A percentile compares a stretch with the other conserved stretches of the same genome.
Conservation (phyloP, 1,139 yeast genomes). For the Debaryomycetaceae sp. region DNA sequence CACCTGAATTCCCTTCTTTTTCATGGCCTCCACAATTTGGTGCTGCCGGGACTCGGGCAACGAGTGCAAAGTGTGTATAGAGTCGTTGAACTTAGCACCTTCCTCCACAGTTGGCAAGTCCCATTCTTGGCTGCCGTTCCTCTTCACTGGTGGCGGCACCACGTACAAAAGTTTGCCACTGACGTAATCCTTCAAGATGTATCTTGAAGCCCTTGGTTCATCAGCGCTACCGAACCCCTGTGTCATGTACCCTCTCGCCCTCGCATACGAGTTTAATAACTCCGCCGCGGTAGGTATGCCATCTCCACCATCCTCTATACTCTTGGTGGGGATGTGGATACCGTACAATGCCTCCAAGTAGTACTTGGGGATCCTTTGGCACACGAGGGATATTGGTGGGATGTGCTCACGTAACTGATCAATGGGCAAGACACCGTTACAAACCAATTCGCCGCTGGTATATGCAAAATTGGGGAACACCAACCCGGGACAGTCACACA, state of each 20-base stretch:
- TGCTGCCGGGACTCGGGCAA: conserved; percentile 70
- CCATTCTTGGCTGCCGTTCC: conserved; percentile 27
- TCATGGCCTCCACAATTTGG: conserved; percentile 63
- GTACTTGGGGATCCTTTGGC: conserved; percentile 84
- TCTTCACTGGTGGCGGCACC: conserved; percentile 76
- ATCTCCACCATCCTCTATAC: conserved; percentile 81
- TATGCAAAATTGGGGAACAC: conserved; percentile 98
- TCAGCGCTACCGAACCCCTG: conserved; percentile 98
- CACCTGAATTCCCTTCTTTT: conserved; percentile 45
- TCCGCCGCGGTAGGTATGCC: conserved; percentile 90
- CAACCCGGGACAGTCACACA: conserved; percentile 99
- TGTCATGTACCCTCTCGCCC: conserved; percentile 96
- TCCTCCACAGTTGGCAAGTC: conserved; percentile 41
- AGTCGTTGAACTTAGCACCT: conserved; percentile 63
- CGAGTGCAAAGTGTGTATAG: conserved; percentile 58
- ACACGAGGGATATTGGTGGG: conserved; percentile 85
- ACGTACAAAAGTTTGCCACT: conserved; percentile 83
- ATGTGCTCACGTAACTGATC: conserved; percentile 93
- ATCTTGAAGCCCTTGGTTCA: conserved; percentile 92
- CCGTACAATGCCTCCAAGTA: conserved; percentile 92
- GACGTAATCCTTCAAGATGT: conserved; percentile 89
- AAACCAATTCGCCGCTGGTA: conserved; percentile 93
- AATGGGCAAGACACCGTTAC: conserved; percentile 96
- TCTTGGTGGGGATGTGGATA: conserved; percentile 74
- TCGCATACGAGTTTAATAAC: conserved; percentile 84